Base-by-base conservation (phyloP, 2,329 filamentous ascomycete species). In the Teratosphaeriaceae sp. region DNA sequence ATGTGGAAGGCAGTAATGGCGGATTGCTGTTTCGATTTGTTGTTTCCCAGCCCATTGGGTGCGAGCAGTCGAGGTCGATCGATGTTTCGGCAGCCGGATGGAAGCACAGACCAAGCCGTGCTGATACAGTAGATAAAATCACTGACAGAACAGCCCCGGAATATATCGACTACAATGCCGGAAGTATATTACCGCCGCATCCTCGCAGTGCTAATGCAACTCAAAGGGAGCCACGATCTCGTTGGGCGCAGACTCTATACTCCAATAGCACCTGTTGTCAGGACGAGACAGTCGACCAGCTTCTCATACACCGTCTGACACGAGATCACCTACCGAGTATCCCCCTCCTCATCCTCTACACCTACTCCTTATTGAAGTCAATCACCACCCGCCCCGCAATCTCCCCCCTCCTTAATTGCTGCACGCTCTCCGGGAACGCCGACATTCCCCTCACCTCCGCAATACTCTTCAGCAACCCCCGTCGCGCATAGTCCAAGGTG, bases 381-480 rank as follows among this genome's bases (percentile, higher is more conserved):
- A 78, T 65, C 11, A 77, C 74, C 33, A 73, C 68, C 15, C 74
- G 59, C 1, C 74, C 74, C 6, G 73, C 70, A 34, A 78, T 66
- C 51, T 77, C 64, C 1, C 73, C 73, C 29, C 61, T 63, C 42
- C 63, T 63, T 50, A 78, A 53, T 50, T 70, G 69, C 52, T 74
- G 65, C 18, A 78, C 70, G 15, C 68, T 72, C 50, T 77, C 73
- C 13, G 73, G 60, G 34, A 76, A 65, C 30, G 65, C 50, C 24
- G 67, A 68, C 48, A 76, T 54, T 0, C 65, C 64, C 43, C 69
- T 65, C 2, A 75, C 68, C 22, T 74, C 73, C 21, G 65, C 67
- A 19, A 76, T 72, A 33, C 67, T 66, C 57, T 71, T 70, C 45
- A 77, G 50, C 49, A 73, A 54, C 1, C 74, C 74, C 31, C 73